Percentiles rank a stretch among this genome's conserved stretches.
Evolutionary conservation across 2,329 filamentous ascomycete genomes (phyloP).

Genomic region (Fusarium humuli): DNA sequence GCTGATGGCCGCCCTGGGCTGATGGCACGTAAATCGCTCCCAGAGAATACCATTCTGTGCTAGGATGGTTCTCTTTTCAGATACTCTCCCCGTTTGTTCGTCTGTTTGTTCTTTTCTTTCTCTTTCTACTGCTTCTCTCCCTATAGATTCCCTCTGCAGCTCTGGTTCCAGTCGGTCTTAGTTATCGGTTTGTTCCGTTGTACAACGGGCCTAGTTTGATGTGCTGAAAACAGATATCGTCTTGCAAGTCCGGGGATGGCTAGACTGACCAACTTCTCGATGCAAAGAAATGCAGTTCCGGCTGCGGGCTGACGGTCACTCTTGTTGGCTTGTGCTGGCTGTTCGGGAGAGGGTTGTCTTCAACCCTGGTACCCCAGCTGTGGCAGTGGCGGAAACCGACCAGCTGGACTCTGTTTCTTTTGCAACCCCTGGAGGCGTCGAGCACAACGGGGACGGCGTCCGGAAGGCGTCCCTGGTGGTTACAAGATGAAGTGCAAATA

Average conservation of each 20-base stretch:
- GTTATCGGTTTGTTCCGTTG: constrained; percentile 23
- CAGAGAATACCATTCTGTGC: constrained; percentile 18
- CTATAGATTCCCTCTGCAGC: constrained; percentile 16
- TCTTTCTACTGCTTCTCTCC: neutral
- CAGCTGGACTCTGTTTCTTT: constrained; percentile 44
- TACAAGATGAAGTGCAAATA: constrained; percentile 24
- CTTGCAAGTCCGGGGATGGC: constrained; percentile 26
- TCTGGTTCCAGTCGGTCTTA: constrained; percentile 18
- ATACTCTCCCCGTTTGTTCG: neutral
- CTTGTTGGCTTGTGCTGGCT: constrained; percentile 35
- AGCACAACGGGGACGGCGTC: constrained; percentile 43
- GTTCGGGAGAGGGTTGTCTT: constrained; percentile 32
- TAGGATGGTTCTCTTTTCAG: constrained; percentile 8
- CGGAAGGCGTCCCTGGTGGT: constrained; percentile 39
- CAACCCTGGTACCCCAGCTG: constrained; percentile 33
- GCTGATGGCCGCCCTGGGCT: constrained; percentile 31
- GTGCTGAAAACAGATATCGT: constrained; percentile 8
- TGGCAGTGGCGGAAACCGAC: constrained; percentile 44
- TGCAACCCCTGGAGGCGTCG: constrained; percentile 40
- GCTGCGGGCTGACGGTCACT: constrained; percentile 30
- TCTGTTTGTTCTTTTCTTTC: neutral
- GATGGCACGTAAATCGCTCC: constrained; percentile 43
- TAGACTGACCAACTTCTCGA: constrained; percentile 34
- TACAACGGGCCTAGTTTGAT: constrained; percentile 7
- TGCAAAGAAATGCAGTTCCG: constrained; percentile 11